These are phyloP conservation scores for Escovopsis weberi DNA, from an alignment of 2,329 filamentous ascomycete genomes.

Conservation along the genomic window DNA sequence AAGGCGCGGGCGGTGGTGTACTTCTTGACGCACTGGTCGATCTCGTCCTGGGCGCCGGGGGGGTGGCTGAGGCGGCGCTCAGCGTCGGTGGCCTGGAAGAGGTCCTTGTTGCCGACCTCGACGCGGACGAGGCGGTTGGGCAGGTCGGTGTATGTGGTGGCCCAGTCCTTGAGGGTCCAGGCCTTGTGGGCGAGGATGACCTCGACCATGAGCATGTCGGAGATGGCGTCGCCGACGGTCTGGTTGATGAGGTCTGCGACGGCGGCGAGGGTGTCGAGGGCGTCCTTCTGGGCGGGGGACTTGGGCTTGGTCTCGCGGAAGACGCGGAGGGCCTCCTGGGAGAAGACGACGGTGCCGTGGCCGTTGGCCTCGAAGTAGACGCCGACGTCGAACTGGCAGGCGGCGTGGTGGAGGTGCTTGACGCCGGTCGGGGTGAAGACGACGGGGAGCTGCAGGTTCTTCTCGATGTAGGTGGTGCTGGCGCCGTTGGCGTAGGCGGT, in stretches of 20 bases:
- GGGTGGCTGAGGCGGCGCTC: conserved; percentile 78
- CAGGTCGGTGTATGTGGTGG: conserved; percentile 81
- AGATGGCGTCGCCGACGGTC: conserved; percentile 89
- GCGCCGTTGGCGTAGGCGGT: conserved; percentile 97
- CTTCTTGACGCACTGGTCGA: conserved; percentile 77
- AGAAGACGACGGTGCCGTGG: conserved; percentile 93
- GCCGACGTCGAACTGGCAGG: conserved; percentile 83
- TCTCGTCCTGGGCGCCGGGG: conserved; percentile 64
- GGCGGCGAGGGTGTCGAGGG: conserved; percentile 70
- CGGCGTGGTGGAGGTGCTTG: conserved; percentile 96
- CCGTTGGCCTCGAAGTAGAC: conserved; percentile 99
- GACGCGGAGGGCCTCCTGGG: conserved; percentile 60
- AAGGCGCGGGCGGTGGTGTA: conserved; percentile 84
- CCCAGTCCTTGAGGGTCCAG: conserved; percentile 85
- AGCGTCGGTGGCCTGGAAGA: conserved; percentile 84
- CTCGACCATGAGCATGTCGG: conserved; percentile 91
- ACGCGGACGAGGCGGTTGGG: conserved; percentile 92
- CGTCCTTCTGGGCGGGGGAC: conserved; percentile 81
- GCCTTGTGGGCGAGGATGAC: conserved; percentile 89
- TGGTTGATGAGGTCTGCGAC: conserved; percentile 93
- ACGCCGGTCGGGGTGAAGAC: conserved; percentile 92
- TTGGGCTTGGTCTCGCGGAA: conserved; percentile 72
- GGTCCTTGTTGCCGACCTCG: conserved; percentile 72
- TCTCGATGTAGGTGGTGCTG: conserved; percentile 81
- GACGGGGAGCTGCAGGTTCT: conserved; percentile 75